Conservation (phyloP, 345 rosid species). For the Rhizophora mangle region DNA sequence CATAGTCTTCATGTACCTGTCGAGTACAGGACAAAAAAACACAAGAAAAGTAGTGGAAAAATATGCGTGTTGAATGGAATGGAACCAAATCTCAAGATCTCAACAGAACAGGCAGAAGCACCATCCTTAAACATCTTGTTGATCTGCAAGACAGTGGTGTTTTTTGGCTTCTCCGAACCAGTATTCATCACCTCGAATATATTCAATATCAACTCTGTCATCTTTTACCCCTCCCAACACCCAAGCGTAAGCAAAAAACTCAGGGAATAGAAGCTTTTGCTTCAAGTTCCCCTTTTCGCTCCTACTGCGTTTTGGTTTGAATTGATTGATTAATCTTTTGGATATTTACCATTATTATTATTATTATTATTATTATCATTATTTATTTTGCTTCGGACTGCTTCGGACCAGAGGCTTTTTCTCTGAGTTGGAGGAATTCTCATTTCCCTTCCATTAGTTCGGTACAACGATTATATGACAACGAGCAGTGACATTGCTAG, state of each 20-base stretch:
- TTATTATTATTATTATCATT: too few species aligned
- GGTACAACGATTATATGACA: too few species aligned
- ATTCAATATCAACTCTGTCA: constrained; percentile 79
- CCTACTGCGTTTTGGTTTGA: background rate
- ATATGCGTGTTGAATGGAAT: too few species aligned
- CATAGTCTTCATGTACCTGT: constrained; percentile 82
- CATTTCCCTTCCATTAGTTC: too few species aligned
- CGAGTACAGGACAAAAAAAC: constrained; percentile 9
- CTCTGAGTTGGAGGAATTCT: too few species aligned
- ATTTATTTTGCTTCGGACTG: too few species aligned
- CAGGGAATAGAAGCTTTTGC: too few species aligned
- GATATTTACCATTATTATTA: too few species aligned
- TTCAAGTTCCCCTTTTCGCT: constrained; percentile 1
- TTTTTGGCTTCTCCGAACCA: constrained; percentile 92
- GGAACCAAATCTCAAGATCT: constrained; percentile 4
- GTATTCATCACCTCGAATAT: constrained; percentile 89
- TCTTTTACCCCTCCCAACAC: constrained; percentile 24
- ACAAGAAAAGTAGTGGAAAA: background rate
- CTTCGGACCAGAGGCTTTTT: too few species aligned
- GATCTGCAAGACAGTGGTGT: constrained; percentile 69
- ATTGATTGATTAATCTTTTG: too few species aligned
- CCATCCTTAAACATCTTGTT: constrained; percentile 92
- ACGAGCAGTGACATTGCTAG: too few species aligned
- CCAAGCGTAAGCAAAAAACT: constrained; percentile 4
- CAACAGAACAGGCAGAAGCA: background rate